These are phyloP conservation scores for Saccharomycopsis sp. DNA, from an alignment of 805 yeast genomes.

Conservation along the genomic window DNA sequence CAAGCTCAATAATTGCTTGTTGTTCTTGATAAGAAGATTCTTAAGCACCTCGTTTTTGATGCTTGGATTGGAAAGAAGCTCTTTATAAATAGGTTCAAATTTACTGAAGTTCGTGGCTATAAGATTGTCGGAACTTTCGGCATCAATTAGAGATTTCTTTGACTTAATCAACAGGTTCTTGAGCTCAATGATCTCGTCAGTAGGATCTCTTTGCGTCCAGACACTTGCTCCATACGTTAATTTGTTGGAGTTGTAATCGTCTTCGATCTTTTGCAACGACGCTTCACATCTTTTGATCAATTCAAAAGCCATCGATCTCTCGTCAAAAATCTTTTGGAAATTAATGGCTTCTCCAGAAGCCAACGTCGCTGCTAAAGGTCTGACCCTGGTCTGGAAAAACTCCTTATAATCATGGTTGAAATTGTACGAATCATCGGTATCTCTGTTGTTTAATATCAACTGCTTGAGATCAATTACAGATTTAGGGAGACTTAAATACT, in stretches of 20 bases:
- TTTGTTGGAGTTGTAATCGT: conserved; percentile 30
- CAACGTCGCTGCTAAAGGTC: conserved; percentile 35
- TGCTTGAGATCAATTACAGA: conserved; percentile 49
- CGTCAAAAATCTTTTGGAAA: conserved; percentile 26
- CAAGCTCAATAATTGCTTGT: conserved; percentile 15
- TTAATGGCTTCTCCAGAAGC: conserved; percentile 24
- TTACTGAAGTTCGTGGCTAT: conserved; percentile 32
- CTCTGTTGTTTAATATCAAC: conserved; percentile 16
- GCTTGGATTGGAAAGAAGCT: conserved; percentile 7
- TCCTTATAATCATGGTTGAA: conserved; percentile 27
- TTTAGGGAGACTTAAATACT: conserved; percentile 57
- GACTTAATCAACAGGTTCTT: conserved; percentile 50
- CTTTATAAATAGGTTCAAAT: conserved; percentile 22
- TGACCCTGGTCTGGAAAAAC: conserved; percentile 27
- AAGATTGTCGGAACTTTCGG: conserved; percentile 52
- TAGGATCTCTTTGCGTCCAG: conserved; percentile 36
- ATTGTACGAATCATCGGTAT: conserved; percentile 21
- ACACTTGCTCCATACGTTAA: conserved; percentile 28
- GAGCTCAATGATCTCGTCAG: conserved; percentile 34
- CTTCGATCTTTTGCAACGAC: conserved; percentile 31
- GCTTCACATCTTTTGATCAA: conserved; percentile 33
- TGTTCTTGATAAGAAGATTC: conserved; percentile 8
- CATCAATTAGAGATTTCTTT: conserved; percentile 55
- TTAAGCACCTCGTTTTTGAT: conserved; percentile 24
- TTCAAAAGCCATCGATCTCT: conserved; percentile 34